Evolutionary conservation across 257 asterid genomes (phyloP).

Genomic region (Agastache rugosa): DNA sequence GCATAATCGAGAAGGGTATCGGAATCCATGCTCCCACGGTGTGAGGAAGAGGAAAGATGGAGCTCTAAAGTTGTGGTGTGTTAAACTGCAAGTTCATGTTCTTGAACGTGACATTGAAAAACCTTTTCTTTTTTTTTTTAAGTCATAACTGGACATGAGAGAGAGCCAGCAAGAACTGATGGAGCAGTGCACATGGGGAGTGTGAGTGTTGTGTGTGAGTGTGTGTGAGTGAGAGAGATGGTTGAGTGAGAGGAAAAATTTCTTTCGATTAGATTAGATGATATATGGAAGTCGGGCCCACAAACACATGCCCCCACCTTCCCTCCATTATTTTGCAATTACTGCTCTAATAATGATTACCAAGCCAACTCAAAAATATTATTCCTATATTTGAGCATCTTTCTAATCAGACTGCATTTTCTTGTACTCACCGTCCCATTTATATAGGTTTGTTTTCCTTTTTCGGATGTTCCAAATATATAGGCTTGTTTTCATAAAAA

Average conservation of each 20-base stretch:
- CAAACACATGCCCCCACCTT: constrained; percentile 38
- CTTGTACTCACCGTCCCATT: no score
- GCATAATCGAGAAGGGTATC: constrained; percentile 74
- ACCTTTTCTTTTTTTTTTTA: constrained; percentile 27
- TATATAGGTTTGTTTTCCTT: no score
- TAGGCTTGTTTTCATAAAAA: no score
- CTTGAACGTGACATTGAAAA: constrained; percentile 52
- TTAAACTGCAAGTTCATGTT: constrained; percentile 38
- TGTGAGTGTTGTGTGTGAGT: constrained; percentile 35
- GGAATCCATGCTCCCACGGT: constrained; percentile 58
- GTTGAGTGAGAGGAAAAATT: constrained; percentile 34
- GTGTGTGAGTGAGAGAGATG: constrained; percentile 30
- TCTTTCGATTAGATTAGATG: constrained; percentile 26
- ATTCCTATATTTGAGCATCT: neutral
- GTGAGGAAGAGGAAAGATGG: constrained; percentile 26
- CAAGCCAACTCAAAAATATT: constrained; percentile 1
- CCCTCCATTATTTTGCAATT: constrained; percentile 44
- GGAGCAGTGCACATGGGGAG: constrained; percentile 73
- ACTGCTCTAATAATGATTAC: constrained; percentile 26
- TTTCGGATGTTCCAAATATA: no score
- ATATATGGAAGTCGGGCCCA: constrained; percentile 37
- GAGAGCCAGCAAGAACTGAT: constrained; percentile 74
- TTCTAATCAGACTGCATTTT: no score
- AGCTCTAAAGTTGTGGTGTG: constrained; percentile 29
- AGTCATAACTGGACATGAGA: constrained; percentile 65